Evolutionary conservation across 306 rosid genomes (phyloP).

Genomic region (Prunus padus): DNA sequence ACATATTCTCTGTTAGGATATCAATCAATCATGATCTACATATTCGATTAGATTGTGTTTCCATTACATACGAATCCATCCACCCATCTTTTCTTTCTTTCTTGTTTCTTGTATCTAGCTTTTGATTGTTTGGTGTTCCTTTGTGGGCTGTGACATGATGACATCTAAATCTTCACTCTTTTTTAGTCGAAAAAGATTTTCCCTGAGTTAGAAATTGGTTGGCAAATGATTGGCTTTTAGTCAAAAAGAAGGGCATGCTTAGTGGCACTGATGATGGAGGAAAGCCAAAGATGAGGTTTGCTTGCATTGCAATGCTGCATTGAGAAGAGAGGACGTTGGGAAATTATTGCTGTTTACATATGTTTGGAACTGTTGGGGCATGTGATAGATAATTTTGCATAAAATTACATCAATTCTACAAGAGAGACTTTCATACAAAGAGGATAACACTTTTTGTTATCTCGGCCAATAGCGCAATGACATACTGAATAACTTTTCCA

Average conservation of each 20-base stretch:
- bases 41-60: no score
- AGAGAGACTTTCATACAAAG: no score
- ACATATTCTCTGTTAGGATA: no score
- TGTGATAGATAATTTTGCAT: not conserved
- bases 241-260: not conserved
- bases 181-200: not conserved
- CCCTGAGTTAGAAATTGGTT: not conserved
- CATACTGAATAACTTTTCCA: accelerated
- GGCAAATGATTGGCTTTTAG: not conserved
- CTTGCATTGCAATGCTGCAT: no score
- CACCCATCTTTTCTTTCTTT: not conserved
- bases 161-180: not conserved
- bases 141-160: not conserved
- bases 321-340: not conserved
- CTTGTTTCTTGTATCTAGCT: not conserved
- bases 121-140: no score
- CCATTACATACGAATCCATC: no score
- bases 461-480: accelerated
- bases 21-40: no score
- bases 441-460: no score
- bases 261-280: not conserved
- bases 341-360: not conserved
- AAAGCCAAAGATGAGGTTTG: not conserved
- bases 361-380: not conserved
- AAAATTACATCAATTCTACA: not conserved